A percentile compares a stretch with the other conserved stretches of the same genome.
Evolutionary conservation across 805 yeast genomes (phyloP).

Genomic region (Kluyveromyces nonfermentans): DNA sequence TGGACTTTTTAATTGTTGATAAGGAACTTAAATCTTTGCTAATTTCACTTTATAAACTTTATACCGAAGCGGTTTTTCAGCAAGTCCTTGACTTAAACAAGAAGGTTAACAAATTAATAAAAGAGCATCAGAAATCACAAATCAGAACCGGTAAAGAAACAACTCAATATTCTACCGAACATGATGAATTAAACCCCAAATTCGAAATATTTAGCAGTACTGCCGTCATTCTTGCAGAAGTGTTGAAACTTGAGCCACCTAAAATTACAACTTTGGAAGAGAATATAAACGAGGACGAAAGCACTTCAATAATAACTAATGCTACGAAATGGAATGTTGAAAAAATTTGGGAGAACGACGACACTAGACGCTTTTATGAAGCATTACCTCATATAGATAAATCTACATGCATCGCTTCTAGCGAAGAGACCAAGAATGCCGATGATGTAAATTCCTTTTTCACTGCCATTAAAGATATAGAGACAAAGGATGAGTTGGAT

Average conservation of each 20-base stretch:
- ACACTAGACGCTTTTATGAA: constrained; percentile 56
- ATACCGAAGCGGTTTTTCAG: constrained; percentile 34
- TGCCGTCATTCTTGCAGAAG: constrained; percentile 36
- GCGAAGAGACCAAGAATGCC: constrained; percentile 25
- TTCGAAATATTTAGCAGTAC: constrained; percentile 38
- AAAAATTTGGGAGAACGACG: constrained; percentile 55
- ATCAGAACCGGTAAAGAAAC: constrained; percentile 55
- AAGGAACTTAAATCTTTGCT: constrained; percentile 22
- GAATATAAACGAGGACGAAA: constrained; percentile 17
- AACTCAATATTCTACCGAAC: constrained; percentile 32
- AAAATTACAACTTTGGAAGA: constrained; percentile 22
- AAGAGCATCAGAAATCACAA: constrained; percentile 43
- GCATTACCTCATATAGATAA: constrained; percentile 36
- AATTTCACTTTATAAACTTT: constrained; percentile 33
- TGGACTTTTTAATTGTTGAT: constrained; percentile 23
- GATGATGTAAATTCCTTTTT: constrained; percentile 38
- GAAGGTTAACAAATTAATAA: constrained; percentile 29
- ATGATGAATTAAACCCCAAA: constrained; percentile 26
- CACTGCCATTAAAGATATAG: constrained; percentile 33
- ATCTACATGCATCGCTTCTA: constrained; percentile 3
- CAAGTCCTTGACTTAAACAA: constrained; percentile 30
- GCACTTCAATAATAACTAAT: constrained; percentile 23
- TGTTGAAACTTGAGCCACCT: constrained; percentile 33
- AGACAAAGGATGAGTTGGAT: constrained; percentile 42
- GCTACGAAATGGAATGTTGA: constrained; percentile 12